These are phyloP conservation scores for Irpex sp. DNA, from an alignment of 1,284 basidiomycete genomes.

Conservation along the genomic window DNA sequence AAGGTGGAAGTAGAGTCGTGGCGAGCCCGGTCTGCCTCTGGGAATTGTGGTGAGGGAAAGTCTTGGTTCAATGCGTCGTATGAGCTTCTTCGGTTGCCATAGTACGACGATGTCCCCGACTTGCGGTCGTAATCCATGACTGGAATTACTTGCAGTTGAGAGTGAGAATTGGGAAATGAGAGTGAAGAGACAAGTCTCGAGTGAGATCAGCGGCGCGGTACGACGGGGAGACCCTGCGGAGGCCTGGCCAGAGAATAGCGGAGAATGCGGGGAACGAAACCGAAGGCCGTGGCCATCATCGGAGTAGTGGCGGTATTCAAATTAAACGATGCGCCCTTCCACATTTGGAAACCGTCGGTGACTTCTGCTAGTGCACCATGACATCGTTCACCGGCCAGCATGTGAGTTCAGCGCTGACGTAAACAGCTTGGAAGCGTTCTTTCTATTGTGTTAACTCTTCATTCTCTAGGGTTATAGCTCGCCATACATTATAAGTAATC, in stretches of 20 bases:
- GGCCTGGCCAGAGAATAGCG: background rate
- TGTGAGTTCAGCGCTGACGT: too few species aligned
- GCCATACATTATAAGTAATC: too few species aligned
- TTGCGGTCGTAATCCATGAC: constrained; percentile 60
- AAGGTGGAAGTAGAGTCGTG: constrained; percentile 71
- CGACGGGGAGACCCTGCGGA: background rate
- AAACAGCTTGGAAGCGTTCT: too few species aligned
- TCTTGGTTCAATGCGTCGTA: constrained; percentile 58
- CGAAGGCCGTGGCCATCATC: background rate
- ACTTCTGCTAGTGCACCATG: too few species aligned
- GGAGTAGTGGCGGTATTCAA: background rate
- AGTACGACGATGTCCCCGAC: constrained; percentile 74
- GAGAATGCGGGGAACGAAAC: background rate
- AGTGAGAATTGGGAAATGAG: background rate
- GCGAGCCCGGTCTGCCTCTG: constrained; percentile 34
- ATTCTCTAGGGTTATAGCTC: too few species aligned
- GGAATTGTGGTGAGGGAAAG: constrained; percentile 35
- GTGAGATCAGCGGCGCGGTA: constrained; percentile 11
- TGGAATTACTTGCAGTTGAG: background rate
- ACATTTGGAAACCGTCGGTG: background rate
- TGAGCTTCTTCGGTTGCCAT: constrained; percentile 56
- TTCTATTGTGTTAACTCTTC: too few species aligned
- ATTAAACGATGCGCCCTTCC: background rate
- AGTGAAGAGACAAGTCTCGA: constrained; percentile 5
- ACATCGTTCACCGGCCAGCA: background rate